Evolutionary conservation across 306 rosid genomes (phyloP).

Genomic region (Malus sylvestris): DNA sequence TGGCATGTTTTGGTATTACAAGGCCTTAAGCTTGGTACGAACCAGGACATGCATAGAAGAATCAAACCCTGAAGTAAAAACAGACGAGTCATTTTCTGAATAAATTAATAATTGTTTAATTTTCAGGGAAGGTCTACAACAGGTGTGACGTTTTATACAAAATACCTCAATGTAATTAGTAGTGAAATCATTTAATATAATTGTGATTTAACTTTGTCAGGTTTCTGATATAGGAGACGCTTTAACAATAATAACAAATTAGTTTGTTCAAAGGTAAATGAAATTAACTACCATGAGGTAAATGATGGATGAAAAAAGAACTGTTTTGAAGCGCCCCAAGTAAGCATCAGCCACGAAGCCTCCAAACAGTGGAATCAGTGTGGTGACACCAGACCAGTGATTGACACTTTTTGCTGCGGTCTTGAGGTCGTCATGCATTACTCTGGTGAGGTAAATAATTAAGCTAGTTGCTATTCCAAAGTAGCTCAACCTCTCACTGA

Average conservation of each 20-base stretch:
- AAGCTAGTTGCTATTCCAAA: conserved; percentile 84
- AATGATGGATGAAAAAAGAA: conserved; percentile 45
- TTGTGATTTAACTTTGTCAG: too few species aligned
- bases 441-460: conserved; percentile 69
- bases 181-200: too few species aligned
- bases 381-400: conserved; percentile 86
- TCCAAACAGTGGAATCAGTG: conserved; percentile 74
- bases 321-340: conserved; percentile 75
- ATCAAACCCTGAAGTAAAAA: conserved; percentile 53
- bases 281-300: conserved; percentile 51
- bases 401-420: conserved; percentile 82
- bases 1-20: conserved; percentile 40
- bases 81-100: background rate
- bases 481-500: conserved; percentile 85
- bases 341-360: conserved; percentile 94
- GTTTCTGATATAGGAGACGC: too few species aligned
- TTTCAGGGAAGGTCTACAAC: too few species aligned
- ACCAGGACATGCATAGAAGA: conserved; percentile 67
- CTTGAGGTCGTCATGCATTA: conserved; percentile 67
- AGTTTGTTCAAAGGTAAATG: background rate
- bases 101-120: too few species aligned
- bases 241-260: too few species aligned
- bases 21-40: conserved; percentile 59
- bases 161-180: too few species aligned
- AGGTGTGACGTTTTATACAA: too few species aligned